Percentiles rank a stretch among this genome's conserved stretches.
Conservation (phyloP, 345 rosid genomes). For the Eucalyptus marginata region DNA sequence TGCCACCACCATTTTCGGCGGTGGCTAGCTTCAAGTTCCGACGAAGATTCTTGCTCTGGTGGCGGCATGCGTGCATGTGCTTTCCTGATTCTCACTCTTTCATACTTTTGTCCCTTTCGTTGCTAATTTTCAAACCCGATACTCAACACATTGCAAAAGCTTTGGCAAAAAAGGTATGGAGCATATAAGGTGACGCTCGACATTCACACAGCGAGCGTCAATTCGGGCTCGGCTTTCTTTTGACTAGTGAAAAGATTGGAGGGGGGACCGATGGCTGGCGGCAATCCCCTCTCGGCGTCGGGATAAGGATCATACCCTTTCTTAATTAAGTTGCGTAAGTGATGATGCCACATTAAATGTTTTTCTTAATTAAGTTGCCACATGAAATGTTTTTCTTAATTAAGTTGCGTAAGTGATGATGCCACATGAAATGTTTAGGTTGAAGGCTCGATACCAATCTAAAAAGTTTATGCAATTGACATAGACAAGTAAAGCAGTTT, state of each 20-base stretch:
- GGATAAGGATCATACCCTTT: too few species aligned
- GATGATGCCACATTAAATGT: too few species aligned
- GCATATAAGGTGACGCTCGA: background rate
- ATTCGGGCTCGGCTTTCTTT: background rate
- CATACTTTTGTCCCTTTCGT: background rate
- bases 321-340: too few species aligned
- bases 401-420: too few species aligned
- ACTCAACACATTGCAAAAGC: background rate
- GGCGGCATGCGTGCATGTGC: background rate
- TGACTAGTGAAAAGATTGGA: background rate
- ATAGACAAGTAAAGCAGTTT: background rate
- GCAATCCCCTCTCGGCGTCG: background rate
- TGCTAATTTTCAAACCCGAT: background rate
- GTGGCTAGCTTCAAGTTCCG: background rate
- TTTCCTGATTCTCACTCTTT: background rate
- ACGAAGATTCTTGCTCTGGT: background rate
- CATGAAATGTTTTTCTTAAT: too few species aligned
- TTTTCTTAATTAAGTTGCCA: too few species aligned
- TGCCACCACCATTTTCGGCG: background rate
- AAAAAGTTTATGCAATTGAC: background rate
- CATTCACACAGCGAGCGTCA: background rate
- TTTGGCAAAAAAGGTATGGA: background rate
- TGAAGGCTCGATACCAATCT: too few species aligned
- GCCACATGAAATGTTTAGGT: background rate
- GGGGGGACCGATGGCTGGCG: background rate